phyloP scores from a whole-genome alignment of 805 yeast species.

The Teunomyces barrocoloradensis region DNA sequence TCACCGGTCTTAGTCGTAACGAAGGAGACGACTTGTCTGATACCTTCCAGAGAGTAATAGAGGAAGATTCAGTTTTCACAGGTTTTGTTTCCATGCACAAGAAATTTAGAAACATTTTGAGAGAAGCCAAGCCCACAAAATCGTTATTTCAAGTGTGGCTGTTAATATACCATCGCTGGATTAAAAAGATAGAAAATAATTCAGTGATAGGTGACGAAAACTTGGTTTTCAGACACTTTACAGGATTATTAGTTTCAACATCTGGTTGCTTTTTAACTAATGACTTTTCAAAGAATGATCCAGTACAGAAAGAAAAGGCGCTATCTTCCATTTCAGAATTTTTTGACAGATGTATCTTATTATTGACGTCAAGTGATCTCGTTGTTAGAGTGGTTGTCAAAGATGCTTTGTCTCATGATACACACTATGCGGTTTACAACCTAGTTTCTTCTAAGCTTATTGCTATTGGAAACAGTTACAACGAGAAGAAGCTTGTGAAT shows the following conservation, averaged over 20 bases:
- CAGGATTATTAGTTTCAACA: conserved; percentile 70
- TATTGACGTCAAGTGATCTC: conserved; percentile 48
- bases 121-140: conserved; percentile 33
- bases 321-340: conserved; percentile 43
- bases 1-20: not conserved
- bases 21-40: conserved; percentile 19
- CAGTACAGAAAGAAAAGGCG: conserved; percentile 27
- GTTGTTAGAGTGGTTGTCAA: conserved; percentile 67
- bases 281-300: conserved; percentile 21
- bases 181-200: conserved; percentile 23
- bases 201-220: conserved; percentile 37
- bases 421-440: conserved; percentile 57
- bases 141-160: conserved; percentile 41
- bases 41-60: conserved; percentile 36
- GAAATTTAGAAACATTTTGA: conserved; percentile 46
- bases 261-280: conserved; percentile 57
- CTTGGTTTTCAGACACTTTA: conserved; percentile 58
- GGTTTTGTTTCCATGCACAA: conserved; percentile 76
- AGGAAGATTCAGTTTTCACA: conserved; percentile 57
- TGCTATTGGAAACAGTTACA: conserved; percentile 32
- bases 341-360: conserved; percentile 47
- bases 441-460: conserved; percentile 46
- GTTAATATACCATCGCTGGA: conserved; percentile 53
- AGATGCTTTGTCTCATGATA: conserved; percentile 65
- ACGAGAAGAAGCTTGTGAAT: conserved; percentile 21